Evolutionary conservation across 257 asterid genomes (phyloP).

Genomic region (Orobanche coerulescens): DNA sequence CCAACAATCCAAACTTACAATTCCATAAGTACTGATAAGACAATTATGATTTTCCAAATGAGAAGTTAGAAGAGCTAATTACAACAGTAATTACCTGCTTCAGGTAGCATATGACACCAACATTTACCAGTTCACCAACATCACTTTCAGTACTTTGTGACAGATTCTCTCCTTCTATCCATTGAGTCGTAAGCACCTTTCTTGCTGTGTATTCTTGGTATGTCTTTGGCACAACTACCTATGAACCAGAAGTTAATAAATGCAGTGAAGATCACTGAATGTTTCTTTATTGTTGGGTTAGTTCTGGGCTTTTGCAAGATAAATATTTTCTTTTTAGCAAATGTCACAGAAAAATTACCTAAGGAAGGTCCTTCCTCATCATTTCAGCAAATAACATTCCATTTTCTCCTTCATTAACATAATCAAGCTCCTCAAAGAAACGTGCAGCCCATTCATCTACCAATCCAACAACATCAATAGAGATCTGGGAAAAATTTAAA

Average conservation of each 20-base stretch:
- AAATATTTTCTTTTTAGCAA: not conserved
- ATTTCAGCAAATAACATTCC: conserved; percentile 89
- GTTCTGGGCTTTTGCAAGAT: not conserved
- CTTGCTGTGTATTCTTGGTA: conserved; percentile 80
- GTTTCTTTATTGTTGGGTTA: not conserved
- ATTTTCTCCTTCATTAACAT: conserved; percentile 91
- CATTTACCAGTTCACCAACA: conserved; percentile 95
- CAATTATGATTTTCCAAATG: not conserved
- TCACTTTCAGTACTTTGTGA: conserved; percentile 99
- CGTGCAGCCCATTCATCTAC: conserved; percentile 99
- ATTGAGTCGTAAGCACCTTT: conserved; percentile 85
- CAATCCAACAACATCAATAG: conserved; percentile 92
- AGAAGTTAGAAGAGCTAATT: not conserved
- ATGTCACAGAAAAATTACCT: conserved; percentile 35
- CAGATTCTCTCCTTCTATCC: conserved; percentile 97
- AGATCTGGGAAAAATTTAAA: conserved; percentile 38
- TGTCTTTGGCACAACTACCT: conserved; percentile 98
- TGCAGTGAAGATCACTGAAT: conserved; percentile 1
- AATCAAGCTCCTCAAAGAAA: conserved; percentile 97
- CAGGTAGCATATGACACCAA: conserved; percentile 99
- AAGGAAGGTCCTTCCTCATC: conserved; percentile 98
- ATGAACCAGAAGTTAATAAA: conserved; percentile 19
- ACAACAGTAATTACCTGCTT: conserved; percentile 63
- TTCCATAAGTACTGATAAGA: not conserved
- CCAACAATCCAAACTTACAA: too few species aligned